These are phyloP conservation scores for Xanthoconium purpureum DNA, from an alignment of 768 basidiomycete species.

Conservation along the genomic window DNA sequence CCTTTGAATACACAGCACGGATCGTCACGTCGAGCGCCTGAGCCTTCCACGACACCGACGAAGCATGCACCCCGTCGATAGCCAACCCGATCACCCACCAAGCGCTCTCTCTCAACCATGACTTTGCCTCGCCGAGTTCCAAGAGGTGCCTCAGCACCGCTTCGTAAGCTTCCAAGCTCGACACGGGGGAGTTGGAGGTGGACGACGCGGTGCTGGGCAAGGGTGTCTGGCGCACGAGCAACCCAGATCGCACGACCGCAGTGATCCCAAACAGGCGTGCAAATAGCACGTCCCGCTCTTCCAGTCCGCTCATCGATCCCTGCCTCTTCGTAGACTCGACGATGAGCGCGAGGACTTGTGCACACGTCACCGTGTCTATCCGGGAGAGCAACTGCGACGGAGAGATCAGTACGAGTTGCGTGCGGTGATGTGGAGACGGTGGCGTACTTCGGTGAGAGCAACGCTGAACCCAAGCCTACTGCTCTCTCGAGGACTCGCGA, in stretches of 20 bases:
- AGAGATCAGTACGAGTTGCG: constrained; percentile 1
- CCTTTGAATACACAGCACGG: constrained; percentile 43
- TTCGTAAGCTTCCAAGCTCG: constrained; percentile 57
- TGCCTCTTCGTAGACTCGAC: constrained; percentile 66
- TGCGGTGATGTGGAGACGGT: not conserved
- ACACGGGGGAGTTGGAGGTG: constrained; percentile 41
- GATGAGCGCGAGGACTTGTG: constrained; percentile 74
- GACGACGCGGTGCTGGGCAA: constrained; percentile 45
- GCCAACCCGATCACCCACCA: constrained; percentile 79
- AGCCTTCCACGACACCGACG: constrained; percentile 67
- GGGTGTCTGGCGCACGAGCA: constrained; percentile 63
- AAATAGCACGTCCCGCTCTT: constrained; percentile 90
- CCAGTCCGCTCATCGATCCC: constrained; percentile 81
- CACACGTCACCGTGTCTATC: constrained; percentile 71
- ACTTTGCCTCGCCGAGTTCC: constrained; percentile 74
- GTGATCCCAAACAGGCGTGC: constrained; percentile 89
- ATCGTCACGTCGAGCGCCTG: constrained; percentile 55
- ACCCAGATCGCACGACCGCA: constrained; percentile 79
- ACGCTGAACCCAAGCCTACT: constrained; percentile 95
- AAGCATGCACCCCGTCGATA: constrained; percentile 55
- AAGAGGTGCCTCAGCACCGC: constrained; percentile 60
- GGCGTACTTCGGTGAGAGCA: constrained; percentile 84
- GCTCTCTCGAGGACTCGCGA: constrained; percentile 90
- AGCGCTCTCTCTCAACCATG: constrained; percentile 87
- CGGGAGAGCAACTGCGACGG: constrained; percentile 69